Conservation (phyloP, 768 basidiomycete species). For the Suillus ampliporus region DNA sequence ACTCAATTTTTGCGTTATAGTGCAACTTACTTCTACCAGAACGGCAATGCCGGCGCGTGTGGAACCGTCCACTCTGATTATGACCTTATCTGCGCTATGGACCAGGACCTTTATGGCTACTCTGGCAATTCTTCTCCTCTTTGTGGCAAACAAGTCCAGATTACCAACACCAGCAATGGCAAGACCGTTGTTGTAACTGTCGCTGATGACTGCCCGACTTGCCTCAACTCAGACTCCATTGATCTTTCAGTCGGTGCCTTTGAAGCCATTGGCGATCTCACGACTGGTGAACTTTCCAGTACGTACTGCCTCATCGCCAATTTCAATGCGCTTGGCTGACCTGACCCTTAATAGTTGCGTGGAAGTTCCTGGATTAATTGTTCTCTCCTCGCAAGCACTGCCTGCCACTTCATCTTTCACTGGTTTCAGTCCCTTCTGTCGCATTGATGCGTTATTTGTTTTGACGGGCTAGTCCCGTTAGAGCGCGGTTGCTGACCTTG, state of each 20-base stretch:
- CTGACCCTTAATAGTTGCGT: constrained; percentile 6
- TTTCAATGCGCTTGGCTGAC: constrained; percentile 6
- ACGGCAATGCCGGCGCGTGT: constrained; percentile 80
- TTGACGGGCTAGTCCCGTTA: constrained; percentile 25
- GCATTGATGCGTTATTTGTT: constrained; percentile 12
- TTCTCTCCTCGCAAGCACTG: constrained; percentile 27
- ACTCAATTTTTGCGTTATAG: constrained; percentile 34
- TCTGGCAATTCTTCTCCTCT: constrained; percentile 50
- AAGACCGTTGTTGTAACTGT: constrained; percentile 64
- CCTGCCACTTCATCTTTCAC: constrained; percentile 12
- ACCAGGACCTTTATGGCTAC: constrained; percentile 58
- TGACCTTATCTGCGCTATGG: constrained; percentile 67
- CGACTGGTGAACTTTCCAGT: constrained; percentile 64
- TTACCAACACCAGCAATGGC: constrained; percentile 64
- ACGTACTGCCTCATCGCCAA: constrained; percentile 29
- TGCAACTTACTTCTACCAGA: constrained; percentile 74
- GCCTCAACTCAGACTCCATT: constrained; percentile 66
- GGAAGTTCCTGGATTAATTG: background rate
- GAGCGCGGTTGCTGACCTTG: constrained; percentile 16
- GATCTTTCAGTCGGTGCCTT: constrained; percentile 79
- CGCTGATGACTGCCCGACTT: constrained; percentile 85
- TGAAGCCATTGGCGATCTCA: constrained; percentile 52
- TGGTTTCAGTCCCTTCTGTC: constrained; percentile 20
- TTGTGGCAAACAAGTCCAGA: constrained; percentile 69
- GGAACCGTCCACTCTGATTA: constrained; percentile 63